A percentile compares a stretch with the other conserved stretches of the same genome.
Conservation (phyloP, 1,284 basidiomycete species). For the Ustilago lituana region DNA sequence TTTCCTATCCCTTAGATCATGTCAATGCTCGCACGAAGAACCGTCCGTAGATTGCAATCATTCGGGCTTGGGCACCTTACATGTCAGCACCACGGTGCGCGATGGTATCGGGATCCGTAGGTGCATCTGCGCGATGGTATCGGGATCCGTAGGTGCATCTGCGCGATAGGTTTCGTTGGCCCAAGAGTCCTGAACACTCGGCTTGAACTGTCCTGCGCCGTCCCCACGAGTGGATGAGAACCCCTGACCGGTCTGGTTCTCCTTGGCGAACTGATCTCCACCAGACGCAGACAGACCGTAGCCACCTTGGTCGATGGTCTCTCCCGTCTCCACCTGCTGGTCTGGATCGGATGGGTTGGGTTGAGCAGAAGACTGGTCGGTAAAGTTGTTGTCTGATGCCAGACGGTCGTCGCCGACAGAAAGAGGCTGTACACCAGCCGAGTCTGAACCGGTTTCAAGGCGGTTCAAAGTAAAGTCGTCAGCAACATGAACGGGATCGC, state of each 20-base stretch:
- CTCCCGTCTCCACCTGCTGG: slow-evolving; percentile 20
- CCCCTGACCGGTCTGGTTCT: slow-evolving; percentile 43
- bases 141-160: slow-evolving; percentile 22
- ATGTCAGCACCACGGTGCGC: slow-evolving; percentile 24
- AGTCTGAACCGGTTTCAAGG: slow-evolving; percentile 6
- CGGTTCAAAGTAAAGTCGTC: background rate
- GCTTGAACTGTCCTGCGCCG: slow-evolving; percentile 34
- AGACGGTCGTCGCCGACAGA: slow-evolving; percentile 40
- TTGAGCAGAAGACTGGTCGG: slow-evolving; percentile 30
- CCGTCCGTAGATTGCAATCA: background rate
- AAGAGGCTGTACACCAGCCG: slow-evolving; percentile 28
- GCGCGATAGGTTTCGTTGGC: slow-evolving; percentile 24
- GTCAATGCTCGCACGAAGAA: too few species aligned
- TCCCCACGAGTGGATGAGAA: slow-evolving; percentile 25
- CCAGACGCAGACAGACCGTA: slow-evolving; percentile 41
- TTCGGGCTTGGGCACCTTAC: background rate
- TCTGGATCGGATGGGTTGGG: slow-evolving; percentile 26
- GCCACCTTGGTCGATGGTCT: slow-evolving; percentile 43
- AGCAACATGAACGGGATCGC: too few species aligned
- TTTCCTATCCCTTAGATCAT: too few species aligned
- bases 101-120: slow-evolving; percentile 15
- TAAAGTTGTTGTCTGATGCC: slow-evolving; percentile 44
- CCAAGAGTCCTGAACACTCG: slow-evolving; percentile 33
- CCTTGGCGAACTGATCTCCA: slow-evolving; percentile 36
- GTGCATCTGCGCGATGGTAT: slow-evolving; percentile 21